Evolutionary conservation across 1,284 basidiomycete genomes (phyloP).

Genomic region (Garcileccinum viscosum): DNA sequence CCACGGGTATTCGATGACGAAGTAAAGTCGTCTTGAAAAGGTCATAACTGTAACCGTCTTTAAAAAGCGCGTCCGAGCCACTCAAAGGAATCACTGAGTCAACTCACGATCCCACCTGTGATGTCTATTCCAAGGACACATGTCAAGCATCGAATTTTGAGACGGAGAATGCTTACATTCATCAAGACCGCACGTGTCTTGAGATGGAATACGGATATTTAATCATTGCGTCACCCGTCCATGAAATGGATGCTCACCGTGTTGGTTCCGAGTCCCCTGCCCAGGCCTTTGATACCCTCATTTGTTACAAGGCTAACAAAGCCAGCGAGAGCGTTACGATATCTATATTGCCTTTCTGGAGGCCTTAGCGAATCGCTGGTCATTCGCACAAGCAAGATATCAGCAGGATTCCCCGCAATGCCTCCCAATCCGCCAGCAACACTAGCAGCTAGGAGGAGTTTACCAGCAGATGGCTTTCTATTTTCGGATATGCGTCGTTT

Average conservation of each 20-base stretch:
- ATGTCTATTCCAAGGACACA: constrained; percentile 51
- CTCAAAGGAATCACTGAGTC: constrained; percentile 2
- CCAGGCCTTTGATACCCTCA: constrained; percentile 76
- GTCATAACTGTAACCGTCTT: constrained; percentile 70
- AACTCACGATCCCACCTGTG: constrained; percentile 88
- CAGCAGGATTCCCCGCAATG: constrained; percentile 78
- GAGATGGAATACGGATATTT: constrained; percentile 7
- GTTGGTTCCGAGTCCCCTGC: constrained; percentile 83
- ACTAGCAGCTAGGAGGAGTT: constrained; percentile 69
- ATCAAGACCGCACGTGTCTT: constrained; percentile 82
- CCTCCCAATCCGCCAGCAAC: constrained; percentile 82
- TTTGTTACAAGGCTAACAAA: constrained; percentile 66
- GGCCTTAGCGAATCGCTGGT: constrained; percentile 83
- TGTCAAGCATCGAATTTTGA: constrained; percentile 11
- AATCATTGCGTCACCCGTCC: constrained; percentile 1
- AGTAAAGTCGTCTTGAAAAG: constrained; percentile 80
- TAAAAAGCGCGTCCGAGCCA: constrained; percentile 7
- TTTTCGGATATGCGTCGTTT: constrained; percentile 60
- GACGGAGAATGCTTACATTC: constrained; percentile 64
- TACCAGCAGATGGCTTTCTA: constrained; percentile 55
- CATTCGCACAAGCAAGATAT: constrained; percentile 86
- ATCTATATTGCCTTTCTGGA: constrained; percentile 75
- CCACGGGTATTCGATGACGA: constrained; percentile 55
- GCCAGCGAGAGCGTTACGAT: constrained; percentile 78
- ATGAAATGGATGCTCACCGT: constrained; percentile 52